Evolutionary conservation across 108 stramenopile genomes (phyloP).

Genomic region (Nitzschia putrida): DNA sequence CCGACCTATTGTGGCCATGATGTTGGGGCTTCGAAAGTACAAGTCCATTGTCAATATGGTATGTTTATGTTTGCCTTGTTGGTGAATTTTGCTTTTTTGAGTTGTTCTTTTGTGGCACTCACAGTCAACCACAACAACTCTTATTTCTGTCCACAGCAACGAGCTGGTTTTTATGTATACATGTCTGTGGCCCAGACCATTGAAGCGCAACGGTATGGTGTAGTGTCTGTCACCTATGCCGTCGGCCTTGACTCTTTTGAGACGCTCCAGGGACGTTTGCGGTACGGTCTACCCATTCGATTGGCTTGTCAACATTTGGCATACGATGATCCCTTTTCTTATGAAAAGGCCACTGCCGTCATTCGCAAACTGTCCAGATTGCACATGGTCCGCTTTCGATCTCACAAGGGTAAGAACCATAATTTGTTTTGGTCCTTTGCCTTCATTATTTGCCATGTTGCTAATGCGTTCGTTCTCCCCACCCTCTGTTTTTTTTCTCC

Average conservation of each 20-base stretch:
- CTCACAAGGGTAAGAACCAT: conserved; percentile 13
- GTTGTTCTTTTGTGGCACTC: not conserved
- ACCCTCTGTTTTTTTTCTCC: not conserved
- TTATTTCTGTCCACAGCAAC: conserved; percentile 5
- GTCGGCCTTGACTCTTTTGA: no score
- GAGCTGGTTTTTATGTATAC: conserved; percentile 18
- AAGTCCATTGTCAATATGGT: conserved; percentile 13
- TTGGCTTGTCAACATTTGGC: conserved; percentile 18
- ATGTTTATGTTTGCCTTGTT: no score
- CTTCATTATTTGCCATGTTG: no score
- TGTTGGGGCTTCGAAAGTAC: conserved; percentile 13
- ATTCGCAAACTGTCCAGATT: conserved; percentile 3
- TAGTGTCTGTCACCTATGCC: conserved; percentile 17
- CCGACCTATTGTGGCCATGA: conserved; percentile 11
- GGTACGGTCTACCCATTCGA: no score
- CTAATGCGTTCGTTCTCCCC: not conserved
- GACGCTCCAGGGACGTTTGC: no score
- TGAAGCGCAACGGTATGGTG: conserved; percentile 7
- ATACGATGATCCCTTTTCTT: conserved; percentile 16
- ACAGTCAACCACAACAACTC: not conserved
- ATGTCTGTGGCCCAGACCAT: conserved; percentile 7
- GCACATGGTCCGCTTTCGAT: conserved; percentile 13
- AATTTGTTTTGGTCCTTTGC: no score
- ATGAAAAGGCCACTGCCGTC: not conserved
- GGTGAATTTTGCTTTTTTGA: no score